A percentile compares a stretch with the other conserved stretches of the same genome.
Conservation (phyloP, 2,329 filamentous ascomycete genomes). For the Stagonosporopsis cucurbitacearum region DNA sequence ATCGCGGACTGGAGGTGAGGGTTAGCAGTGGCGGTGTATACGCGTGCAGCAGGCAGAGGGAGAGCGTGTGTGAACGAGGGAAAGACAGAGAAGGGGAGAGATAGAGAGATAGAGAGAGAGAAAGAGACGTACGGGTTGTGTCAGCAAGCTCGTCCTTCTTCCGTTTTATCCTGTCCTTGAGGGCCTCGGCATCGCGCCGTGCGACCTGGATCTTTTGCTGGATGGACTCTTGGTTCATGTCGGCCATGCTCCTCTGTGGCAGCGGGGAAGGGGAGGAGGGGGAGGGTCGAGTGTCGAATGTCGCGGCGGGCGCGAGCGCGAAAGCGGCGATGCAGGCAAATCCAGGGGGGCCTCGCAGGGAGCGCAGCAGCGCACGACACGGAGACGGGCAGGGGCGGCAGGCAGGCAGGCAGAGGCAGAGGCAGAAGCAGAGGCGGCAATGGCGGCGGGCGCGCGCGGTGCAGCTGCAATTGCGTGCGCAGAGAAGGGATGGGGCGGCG, state of each 20-base stretch:
- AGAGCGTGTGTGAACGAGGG: too few relatives aligned
- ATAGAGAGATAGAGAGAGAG: not conserved
- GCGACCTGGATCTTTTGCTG: constrained; percentile 84
- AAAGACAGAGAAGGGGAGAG: not conserved
- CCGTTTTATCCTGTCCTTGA: constrained; percentile 99
- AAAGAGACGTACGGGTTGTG: constrained; percentile 79
- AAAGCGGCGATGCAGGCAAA: constrained; percentile 29
- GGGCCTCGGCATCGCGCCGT: constrained; percentile 93
- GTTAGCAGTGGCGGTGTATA: constrained; percentile 31
- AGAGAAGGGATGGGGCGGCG: constrained; percentile 11
- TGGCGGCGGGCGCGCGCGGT: constrained; percentile 22
- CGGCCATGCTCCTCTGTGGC: constrained; percentile 49
- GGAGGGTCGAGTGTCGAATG: not conserved
- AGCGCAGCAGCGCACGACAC: constrained; percentile 35
- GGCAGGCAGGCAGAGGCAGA: not conserved
- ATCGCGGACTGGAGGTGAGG: constrained; percentile 72
- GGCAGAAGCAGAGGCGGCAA: constrained; percentile 19
- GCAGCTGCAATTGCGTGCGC: constrained; percentile 31
- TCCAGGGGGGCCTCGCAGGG: constrained; percentile 46
- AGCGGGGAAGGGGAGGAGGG: constrained; percentile 15
- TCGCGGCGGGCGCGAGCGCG: constrained; percentile 28
- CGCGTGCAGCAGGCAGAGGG: constrained; percentile 3
- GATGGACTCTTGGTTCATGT: constrained; percentile 59
- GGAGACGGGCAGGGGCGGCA: constrained; percentile 23
- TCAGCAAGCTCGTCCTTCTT: constrained; percentile 99